Evolutionary conservation across 352 stramenopile genomes (phyloP).

Genomic region (Phytophthora palmivora): DNA sequence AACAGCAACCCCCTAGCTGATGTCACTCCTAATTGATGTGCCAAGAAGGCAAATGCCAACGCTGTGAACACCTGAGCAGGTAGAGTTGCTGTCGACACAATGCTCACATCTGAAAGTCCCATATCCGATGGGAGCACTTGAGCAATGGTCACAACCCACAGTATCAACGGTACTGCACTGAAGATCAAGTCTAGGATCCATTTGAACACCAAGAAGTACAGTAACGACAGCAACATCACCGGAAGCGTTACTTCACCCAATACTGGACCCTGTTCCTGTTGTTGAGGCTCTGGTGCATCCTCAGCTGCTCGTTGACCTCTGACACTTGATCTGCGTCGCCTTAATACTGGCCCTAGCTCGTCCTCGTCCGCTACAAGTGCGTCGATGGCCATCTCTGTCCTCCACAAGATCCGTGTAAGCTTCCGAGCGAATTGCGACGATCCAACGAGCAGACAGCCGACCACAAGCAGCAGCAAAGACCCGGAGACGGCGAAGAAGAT

Average conservation of each 20-base stretch:
- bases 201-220: slow-evolving; percentile 81
- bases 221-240: slow-evolving; percentile 68
- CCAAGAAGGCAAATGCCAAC: slow-evolving; percentile 65
- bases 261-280: background rate
- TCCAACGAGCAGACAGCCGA: slow-evolving; percentile 59
- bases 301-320: slow-evolving; percentile 3
- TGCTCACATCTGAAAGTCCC: slow-evolving; percentile 16
- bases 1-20: slow-evolving; percentile 46
- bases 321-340: slow-evolving; percentile 10
- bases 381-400: slow-evolving; percentile 65
- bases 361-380: slow-evolving; percentile 28
- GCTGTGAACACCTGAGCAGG: slow-evolving; percentile 44
- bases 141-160: slow-evolving; percentile 53
- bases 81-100: slow-evolving; percentile 27
- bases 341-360: background rate
- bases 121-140: slow-evolving; percentile 45
- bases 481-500: slow-evolving; percentile 48
- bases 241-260: slow-evolving; percentile 55
- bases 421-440: slow-evolving; percentile 48
- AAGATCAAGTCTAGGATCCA: slow-evolving; percentile 69
- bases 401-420: slow-evolving; percentile 65
- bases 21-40: slow-evolving; percentile 63
- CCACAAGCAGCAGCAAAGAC: slow-evolving; percentile 43
- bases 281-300: background rate
- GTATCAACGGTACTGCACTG: slow-evolving; percentile 46